Evolutionary conservation across 345 rosid genomes (phyloP), one percentile per base, ranked within the genome.

Genomic region (Syzygium jambos): DNA sequence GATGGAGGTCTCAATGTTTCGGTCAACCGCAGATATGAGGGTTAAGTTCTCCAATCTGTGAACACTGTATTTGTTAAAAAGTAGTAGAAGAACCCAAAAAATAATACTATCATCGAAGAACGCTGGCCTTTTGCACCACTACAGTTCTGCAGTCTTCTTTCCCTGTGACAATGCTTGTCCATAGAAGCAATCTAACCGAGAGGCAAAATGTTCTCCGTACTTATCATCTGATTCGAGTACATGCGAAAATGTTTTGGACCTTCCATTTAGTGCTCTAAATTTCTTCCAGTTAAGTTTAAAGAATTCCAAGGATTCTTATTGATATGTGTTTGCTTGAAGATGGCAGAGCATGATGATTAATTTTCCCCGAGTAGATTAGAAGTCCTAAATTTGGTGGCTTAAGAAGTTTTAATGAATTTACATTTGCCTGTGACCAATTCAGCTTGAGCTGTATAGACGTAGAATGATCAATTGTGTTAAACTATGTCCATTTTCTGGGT

Each of bases 1-100:
- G 93, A 92, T 51, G 94, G 94, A 65, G 97, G 97, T 27, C 97
- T 95, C 55, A 94, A 91, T 86, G 92, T 95, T 53, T 84, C 30
- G 1, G 91, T 91, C 86, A 38, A 63, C 83, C 88, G 51, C 86
- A 92, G 94, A 90, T 11, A 13, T 43, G 8, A n/a, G 52, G 61
- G 52, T 68, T 87, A 51, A 86, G 63, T 38, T 49, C 34, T 3
- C 25, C 41, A 5, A 49, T 49, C 78, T n/a, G 49, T 34, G 13
- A 12, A 85, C 0, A 13, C 49, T 73, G 80, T 11, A 19, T 10
- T 2, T 5, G 49, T 38, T 34, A 17, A 73, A 73, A 73, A 34
- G 49, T 34, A 22, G 49, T 5, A 73, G 49, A 16, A 68, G 78
- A 73, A 43, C 82, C 23, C 8, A 73, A 73, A 43, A 43, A 43